These are phyloP conservation scores for Aulographum hederae DNA, from an alignment of 2,329 filamentous ascomycete species.

Conservation along the genomic window DNA sequence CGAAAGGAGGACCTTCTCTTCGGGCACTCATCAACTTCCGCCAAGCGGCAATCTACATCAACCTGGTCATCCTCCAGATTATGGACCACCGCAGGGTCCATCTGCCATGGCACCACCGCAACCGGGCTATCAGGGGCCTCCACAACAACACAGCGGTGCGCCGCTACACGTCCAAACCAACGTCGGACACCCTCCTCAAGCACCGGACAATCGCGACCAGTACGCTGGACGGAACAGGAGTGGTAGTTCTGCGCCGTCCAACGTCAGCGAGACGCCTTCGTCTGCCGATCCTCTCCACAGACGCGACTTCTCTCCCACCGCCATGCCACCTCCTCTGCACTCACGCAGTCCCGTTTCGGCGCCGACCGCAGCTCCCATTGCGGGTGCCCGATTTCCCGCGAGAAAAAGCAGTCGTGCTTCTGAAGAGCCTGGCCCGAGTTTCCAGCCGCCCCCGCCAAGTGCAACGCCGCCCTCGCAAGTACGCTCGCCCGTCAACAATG, in stretches of 20 bases:
- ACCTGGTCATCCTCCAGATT: background rate
- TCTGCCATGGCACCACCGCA: background rate
- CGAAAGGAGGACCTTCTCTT: constrained; percentile 31
- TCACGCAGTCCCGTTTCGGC: constrained; percentile 20
- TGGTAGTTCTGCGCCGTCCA: constrained; percentile 11
- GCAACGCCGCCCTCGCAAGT: constrained; percentile 5
- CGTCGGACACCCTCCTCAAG: background rate
- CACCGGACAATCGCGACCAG: background rate
- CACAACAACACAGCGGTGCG: background rate
- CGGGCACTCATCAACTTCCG: background rate
- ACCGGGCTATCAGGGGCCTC: background rate
- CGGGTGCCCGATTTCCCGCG: constrained; percentile 30
- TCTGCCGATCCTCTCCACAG: constrained; percentile 18
- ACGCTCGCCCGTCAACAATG: constrained; percentile 14
- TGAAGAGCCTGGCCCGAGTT: constrained; percentile 21
- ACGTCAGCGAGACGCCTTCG: constrained; percentile 13
- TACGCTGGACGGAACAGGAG: constrained; percentile 8
- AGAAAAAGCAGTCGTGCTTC: constrained; percentile 46
- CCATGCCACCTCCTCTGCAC: constrained; percentile 29
- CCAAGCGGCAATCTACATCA: background rate
- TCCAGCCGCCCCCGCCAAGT: constrained; percentile 7
- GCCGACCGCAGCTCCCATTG: background rate
- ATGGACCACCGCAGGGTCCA: background rate
- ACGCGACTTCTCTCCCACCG: constrained; percentile 34
- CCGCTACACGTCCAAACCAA: background rate